Base-by-base conservation (phyloP, 2,329 filamentous ascomycete genomes). In the Polytolypa hystricis region DNA sequence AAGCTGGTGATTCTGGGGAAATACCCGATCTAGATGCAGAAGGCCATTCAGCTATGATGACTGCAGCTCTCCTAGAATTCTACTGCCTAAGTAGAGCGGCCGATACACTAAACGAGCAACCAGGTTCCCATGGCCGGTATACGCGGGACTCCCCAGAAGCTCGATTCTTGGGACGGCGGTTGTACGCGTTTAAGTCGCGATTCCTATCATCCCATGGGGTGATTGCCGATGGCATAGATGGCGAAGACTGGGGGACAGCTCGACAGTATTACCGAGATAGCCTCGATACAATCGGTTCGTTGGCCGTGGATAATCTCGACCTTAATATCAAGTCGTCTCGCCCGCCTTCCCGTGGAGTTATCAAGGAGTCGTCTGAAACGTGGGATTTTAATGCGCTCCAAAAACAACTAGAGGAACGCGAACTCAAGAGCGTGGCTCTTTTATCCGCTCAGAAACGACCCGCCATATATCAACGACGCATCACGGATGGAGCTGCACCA, bases 31-130 rank as follows among this genome's bases (percentile, higher is more conserved):
- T 54, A 3, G 55, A 61, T 39, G 45, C 50, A 4, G 56, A 60
- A 23, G 54, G 50, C 4, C 61, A 64, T 46, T 51, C 56, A 23
- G 56, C 58, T 23, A 49, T 65, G 30, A 58, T 67, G 56, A 63
- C 63, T 11, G 51, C 60, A 10, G 60, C 64, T 1, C 46, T 67
- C 10, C 50, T 67, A 4, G 64, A 66, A 38, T 65, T 64, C 38
- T 66, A 62, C 41, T 65, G 61, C 33, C 46, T 59, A 10, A 62
- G 48, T 23, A 56, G 58, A 37, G 64, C 64, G n/a, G 56, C 57
- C 15, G 64, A 66, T 29, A 53, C 64, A 32, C 52, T 67, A 25
- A 67, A 66, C 48, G 51, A 53, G 7, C 54, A 61, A 21, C 40
- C 51, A 18, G 56, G 58, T 21, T 57, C 52, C 10, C 47, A 46